Evolutionary conservation across 169 alveolate species (phyloP), one percentile per base, ranked within the genome.

Genomic region (Plasmodium vivax): DNA sequence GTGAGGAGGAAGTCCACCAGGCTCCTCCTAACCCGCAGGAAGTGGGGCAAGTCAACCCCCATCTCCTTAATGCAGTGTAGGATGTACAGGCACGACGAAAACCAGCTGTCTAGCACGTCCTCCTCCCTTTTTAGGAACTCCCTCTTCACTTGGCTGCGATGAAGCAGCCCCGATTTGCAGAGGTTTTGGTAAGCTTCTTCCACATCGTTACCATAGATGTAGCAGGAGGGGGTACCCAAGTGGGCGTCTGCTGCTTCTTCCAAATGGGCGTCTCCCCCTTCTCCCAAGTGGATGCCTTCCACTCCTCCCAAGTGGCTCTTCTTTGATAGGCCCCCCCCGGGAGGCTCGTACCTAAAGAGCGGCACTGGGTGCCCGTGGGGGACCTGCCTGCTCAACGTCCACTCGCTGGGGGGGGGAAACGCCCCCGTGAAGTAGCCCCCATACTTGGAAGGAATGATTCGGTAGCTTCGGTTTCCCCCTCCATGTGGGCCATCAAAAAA

Each of bases 81-180:
- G 9, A 62, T 58, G 62, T 85, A 85, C 27, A 85, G 68, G 23
- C 51, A 74, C 9, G 93, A 85, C 27, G 93, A 85, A 34, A 85
- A 85, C 93, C 93, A 85, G 30, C 75, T 85, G 43, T 85, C 93
- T 36, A 85, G 32, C 4, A 85, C 85, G 41, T 85, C 93, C 1
- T 83, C 81, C 45, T 68, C 82, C 45, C 45, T 8, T 54, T 85
- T 73, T 75, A 85, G 41, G n/a, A 30, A 3, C 80, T 85, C 93
- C 30, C 58, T 74, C 62, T 38, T 85, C 6, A 85, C 36, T 34
- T n/a, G 45, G 43, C 30, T 74, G 3, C 16, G 54, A 51, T 85
- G 30, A 30, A 85, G 75, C n/a, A n/a, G 36, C 12, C n/a, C 2
- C 14, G 93, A 85, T 1, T 85, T 34, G 4, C 38, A 34, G 19